Evolutionary conservation across 306 rosid species (phyloP).

Genomic region (Vicia sativa): DNA sequence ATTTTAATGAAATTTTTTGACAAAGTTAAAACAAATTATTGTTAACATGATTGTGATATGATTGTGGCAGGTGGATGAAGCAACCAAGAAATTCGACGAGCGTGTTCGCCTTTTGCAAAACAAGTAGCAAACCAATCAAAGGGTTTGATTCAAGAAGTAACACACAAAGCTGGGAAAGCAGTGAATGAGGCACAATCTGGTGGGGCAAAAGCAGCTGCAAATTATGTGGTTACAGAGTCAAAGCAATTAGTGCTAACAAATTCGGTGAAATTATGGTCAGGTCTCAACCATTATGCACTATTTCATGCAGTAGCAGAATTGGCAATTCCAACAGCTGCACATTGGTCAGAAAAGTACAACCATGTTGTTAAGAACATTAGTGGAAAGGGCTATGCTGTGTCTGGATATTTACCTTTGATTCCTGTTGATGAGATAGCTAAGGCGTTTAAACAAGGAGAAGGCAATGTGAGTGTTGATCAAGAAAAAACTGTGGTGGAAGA

Average conservation of each 20-base stretch:
- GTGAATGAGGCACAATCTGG: conserved; percentile 57
- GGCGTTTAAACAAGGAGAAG: conserved; percentile 53
- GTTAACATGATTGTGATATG: background rate
- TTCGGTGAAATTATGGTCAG: conserved; percentile 54
- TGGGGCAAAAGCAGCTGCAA: conserved; percentile 61
- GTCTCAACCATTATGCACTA: conserved; percentile 45
- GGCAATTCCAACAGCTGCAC: conserved; percentile 54
- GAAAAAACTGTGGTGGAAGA: conserved; percentile 10
- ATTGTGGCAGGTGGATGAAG: conserved; percentile 64
- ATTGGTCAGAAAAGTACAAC: conserved; percentile 67
- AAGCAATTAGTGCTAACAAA: conserved; percentile 50
- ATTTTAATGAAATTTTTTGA: background rate
- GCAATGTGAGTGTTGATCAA: conserved; percentile 36
- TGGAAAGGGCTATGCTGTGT: conserved; percentile 49
- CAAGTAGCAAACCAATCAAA: conserved; percentile 46
- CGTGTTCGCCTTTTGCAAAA: conserved; percentile 61
- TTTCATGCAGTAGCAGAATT: conserved; percentile 58
- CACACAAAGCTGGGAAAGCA: conserved; percentile 47
- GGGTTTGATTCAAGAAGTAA: conserved; percentile 40
- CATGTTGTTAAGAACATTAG: conserved; percentile 43
- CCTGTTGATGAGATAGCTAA: conserved; percentile 67
- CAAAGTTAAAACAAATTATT: background rate
- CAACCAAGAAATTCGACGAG: conserved; percentile 53
- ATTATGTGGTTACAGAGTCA: conserved; percentile 57
- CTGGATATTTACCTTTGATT: conserved; percentile 65